phyloP scores from a whole-genome alignment of 2,329 filamentous ascomycete species.

The Samsoniella hepiali region DNA sequence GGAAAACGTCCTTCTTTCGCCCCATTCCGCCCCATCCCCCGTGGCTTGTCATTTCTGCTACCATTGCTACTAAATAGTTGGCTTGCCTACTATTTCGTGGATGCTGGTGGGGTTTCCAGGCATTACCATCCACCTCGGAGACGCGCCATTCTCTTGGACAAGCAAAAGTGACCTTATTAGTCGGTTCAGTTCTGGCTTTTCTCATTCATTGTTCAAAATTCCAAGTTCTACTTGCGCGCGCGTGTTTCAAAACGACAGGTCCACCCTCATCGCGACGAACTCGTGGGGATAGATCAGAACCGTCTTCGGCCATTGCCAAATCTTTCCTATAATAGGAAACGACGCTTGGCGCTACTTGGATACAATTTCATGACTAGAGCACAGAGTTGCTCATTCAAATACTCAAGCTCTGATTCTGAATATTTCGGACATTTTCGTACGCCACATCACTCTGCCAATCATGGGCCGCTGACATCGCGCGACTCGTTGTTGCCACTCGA shows the following conservation, averaged over 20 bases:
- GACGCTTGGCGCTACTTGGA: neutral
- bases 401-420: neutral
- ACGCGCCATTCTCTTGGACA: conserved; percentile 10
- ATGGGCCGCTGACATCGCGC: conserved; percentile 18
- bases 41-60: conserved; percentile 12
- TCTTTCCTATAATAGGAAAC: neutral
- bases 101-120: conserved; percentile 11
- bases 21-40: neutral
- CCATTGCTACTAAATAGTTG: neutral
- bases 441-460: conserved; percentile 1
- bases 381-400: neutral
- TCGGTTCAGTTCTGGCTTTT: neutral
- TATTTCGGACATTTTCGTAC: neutral
- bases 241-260: neutral
- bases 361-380: neutral
- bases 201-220: neutral
- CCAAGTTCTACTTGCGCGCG: neutral
- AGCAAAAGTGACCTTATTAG: neutral
- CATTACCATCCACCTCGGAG: conserved; percentile 11
- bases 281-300: neutral
- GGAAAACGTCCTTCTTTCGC: neutral
- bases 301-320: neutral
- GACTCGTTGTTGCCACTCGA: conserved; percentile 14
- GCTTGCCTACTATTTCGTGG: conserved; percentile 11
- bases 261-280: neutral